These are phyloP conservation scores for Pythium scleroteichum DNA, from an alignment of 352 stramenopile species.

Conservation along the genomic window DNA sequence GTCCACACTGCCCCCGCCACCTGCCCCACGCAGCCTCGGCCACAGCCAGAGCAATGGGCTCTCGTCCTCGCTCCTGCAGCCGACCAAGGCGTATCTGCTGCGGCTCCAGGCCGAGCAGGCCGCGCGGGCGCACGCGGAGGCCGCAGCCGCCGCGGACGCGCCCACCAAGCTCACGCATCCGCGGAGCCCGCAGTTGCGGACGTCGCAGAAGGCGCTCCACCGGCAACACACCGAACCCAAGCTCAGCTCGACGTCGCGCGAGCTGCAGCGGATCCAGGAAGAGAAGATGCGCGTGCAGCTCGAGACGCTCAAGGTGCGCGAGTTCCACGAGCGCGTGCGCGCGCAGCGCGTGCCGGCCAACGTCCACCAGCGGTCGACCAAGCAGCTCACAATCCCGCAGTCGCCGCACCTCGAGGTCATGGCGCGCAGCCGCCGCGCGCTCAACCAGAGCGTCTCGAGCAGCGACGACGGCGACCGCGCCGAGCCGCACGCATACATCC, in stretches of 20 bases:
- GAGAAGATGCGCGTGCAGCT: conserved; percentile 65
- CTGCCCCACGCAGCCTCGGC: conserved; percentile 6
- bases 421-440: conserved; percentile 44
- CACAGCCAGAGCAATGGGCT: conserved; percentile 18
- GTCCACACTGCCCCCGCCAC: conserved; percentile 2
- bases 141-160: conserved; percentile 9
- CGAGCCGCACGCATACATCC: conserved; percentile 26
- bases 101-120: conserved; percentile 63
- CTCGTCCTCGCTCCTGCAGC: conserved; percentile 61
- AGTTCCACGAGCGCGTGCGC: conserved; percentile 77
- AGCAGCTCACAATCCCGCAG: conserved; percentile 78
- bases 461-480: conserved; percentile 14
- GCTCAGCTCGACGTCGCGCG: conserved; percentile 76
- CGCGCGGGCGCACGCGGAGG: conserved; percentile 47
- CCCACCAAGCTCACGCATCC: conserved; percentile 48
- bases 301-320: conserved; percentile 72
- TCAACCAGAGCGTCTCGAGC: conserved; percentile 25
- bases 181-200: conserved; percentile 53
- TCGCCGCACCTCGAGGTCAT: conserved; percentile 66
- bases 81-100: conserved; percentile 63
- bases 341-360: conserved; percentile 62
- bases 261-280: conserved; percentile 77
- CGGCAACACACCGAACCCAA: conserved; percentile 45
- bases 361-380: conserved; percentile 75
- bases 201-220: conserved; percentile 25